Evolutionary conservation across 164 flowering plant species (phyloP), one percentile per base, ranked within the genome.

Genomic region (Protea cynaroides): DNA sequence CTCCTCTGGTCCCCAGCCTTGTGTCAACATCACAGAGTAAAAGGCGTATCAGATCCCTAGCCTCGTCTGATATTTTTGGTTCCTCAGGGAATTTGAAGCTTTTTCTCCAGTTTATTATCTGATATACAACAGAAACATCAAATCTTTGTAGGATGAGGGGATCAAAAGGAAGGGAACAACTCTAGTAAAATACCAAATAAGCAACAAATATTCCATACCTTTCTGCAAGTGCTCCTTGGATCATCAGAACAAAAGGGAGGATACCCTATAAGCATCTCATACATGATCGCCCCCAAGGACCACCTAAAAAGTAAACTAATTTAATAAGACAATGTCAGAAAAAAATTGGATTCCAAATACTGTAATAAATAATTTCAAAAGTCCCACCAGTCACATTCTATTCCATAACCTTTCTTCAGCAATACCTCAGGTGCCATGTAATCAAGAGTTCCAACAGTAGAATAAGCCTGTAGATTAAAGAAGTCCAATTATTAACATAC

Each of bases 401-500:
- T 83, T 64, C 97, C 96, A 71, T 88, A 91, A 43, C 97, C 97
- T 71, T 86, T 91, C 79, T 88, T 88, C 29, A 91, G 75, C 71
- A 91, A 70, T 43, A 88, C 89, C 77, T 88, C 97, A 60, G 97
- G 97, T 63, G 97, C 97, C 97, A 91, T 91, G 75, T 91, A 91
- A 78, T 87, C 96, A 61, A 91, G 91, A 69, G 95, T 88, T 65
- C 96, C 97, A 29, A 91, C 96, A 29, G 93, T 88, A 67, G 97
- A 91, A 78, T 84, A 91, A 21, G 97, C 97, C 97, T 91, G 77
- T 21, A 72, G 54, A 69, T 58, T 21, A 67, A 37, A 59, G 37
- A 62, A 14, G 50, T n/a, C 29, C 0, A 25, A 21, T 14, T 10
- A 44, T 44, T 11, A 44, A 44, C 17, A 2, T 15, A 44, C 4